Base-by-base conservation (phyloP, 306 rosid genomes). In the Begonia loranthoides region DNA sequence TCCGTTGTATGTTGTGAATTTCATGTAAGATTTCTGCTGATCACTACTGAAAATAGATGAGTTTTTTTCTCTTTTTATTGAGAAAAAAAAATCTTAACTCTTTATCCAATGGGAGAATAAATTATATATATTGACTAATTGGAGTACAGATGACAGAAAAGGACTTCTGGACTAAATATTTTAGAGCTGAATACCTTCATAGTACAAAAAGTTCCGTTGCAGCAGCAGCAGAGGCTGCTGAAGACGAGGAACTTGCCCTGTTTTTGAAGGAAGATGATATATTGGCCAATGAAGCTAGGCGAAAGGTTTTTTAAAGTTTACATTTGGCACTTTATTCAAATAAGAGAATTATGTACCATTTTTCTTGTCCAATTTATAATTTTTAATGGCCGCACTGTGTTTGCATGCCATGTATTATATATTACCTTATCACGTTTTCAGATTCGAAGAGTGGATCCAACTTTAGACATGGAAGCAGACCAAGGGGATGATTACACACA, bases 141-240 rank as follows among this genome's bases (percentile, higher is more conserved):
- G 54, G 68, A 70, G 62, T 68, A 41, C 70, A 90, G 95, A 80
- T 90, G 92, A 78, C 76, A 6, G 95, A 82, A 75, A 83, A 78
- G 59, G 94, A 90, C 70, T 90, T 90, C 62, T 90, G 94, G 95
- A 82, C 78, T 39, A 90, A 90, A 73, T 90, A 90, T 75, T 90
- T 80, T 55, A 76, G 83, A 72, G 99, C 99, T 13, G 99, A 90
- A 65, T 90, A 78, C 68, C 85, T 90, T 54, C 94, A 85, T 51
- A 82, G 86, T 55, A 80, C 87, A 52, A 90, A 66, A 76, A 90
- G 82, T 76, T 65, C 73, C 53, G 64, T 74, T 58, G 84, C 95
- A 41, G 95, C 93, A 28, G 95, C 92, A 45, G 99, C 99, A 22
- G 95, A 90, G 76, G 99, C 95, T 72, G 99, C 95, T 56, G 99